Evolutionary conservation across 305 asterid species (phyloP).

Genomic region (Solanum chacoense): DNA sequence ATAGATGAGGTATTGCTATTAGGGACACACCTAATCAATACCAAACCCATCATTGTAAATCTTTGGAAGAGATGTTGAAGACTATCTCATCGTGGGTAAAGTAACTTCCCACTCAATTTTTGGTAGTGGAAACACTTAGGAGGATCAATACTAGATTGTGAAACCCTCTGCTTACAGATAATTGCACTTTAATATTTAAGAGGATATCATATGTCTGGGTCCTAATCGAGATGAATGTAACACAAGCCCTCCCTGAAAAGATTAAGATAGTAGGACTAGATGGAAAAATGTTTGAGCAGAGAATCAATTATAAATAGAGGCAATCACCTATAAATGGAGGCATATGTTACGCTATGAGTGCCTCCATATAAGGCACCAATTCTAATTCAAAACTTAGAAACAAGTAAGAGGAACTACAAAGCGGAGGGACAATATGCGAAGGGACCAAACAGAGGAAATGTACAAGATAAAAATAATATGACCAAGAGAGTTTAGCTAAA

Average conservation of each 20-base stretch:
- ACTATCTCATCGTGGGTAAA: not conserved
- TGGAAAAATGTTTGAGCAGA: not conserved
- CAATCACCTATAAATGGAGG: not conserved
- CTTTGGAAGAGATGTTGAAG: not conserved
- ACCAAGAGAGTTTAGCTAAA: not conserved
- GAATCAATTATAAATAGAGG: not conserved
- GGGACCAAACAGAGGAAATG: not conserved
- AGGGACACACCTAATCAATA: not conserved
- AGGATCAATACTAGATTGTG: not conserved
- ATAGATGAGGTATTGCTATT: not conserved
- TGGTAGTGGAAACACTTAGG: not conserved
- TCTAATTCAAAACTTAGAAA: not conserved
- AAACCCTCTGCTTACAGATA: no score
- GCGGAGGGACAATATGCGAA: not conserved
- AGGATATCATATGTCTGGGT: not conserved
- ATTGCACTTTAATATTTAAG: no score
- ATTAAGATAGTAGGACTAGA: not conserved
- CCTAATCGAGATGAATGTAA: not conserved
- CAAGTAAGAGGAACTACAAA: not conserved
- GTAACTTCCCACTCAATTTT: not conserved
- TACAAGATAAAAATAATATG: not conserved
- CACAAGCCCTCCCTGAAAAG: not conserved
- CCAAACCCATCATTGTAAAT: not conserved
- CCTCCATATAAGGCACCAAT: not conserved
- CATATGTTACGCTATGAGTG: not conserved